These are phyloP conservation scores for Crucihimalaya himalaica DNA, from an alignment of 345 rosid genomes.

Conservation along the genomic window DNA sequence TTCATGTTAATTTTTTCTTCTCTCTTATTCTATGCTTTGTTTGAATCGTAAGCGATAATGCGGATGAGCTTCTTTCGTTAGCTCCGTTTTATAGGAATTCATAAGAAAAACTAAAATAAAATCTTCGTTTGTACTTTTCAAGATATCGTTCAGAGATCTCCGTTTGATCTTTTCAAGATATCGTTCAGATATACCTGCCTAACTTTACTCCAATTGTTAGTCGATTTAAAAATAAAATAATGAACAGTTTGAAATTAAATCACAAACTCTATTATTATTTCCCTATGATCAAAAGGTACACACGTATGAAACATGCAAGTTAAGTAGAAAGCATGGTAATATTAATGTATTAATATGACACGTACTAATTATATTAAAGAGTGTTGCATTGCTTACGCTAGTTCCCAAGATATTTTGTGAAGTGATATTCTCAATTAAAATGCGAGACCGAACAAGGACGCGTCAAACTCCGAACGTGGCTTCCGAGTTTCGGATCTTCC, in stretches of 20 bases:
- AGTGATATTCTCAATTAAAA: no score
- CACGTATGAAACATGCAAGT: neutral
- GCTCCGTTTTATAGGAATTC: neutral
- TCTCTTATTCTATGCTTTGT: neutral
- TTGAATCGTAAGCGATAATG: neutral
- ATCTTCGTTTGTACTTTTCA: neutral
- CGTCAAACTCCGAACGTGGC: no score
- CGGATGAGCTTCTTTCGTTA: neutral
- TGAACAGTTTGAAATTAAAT: neutral
- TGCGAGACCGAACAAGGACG: no score
- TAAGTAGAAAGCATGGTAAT: neutral
- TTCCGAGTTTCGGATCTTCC: no score
- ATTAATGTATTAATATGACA: no score
- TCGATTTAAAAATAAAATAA: neutral
- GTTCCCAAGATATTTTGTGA: neutral
- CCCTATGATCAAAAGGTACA: neutral
- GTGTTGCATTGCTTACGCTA: neutral
- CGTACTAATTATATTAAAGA: no score
- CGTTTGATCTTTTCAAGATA: neutral
- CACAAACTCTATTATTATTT: no score
- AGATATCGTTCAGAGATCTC: neutral
- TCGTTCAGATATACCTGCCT: neutral
- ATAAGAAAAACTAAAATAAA: neutral
- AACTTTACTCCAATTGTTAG: neutral
- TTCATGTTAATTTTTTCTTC: slow-evolving; percentile 3